These are phyloP conservation scores for Vicia sativa DNA, from an alignment of 306 rosid genomes.

Conservation along the genomic window DNA sequence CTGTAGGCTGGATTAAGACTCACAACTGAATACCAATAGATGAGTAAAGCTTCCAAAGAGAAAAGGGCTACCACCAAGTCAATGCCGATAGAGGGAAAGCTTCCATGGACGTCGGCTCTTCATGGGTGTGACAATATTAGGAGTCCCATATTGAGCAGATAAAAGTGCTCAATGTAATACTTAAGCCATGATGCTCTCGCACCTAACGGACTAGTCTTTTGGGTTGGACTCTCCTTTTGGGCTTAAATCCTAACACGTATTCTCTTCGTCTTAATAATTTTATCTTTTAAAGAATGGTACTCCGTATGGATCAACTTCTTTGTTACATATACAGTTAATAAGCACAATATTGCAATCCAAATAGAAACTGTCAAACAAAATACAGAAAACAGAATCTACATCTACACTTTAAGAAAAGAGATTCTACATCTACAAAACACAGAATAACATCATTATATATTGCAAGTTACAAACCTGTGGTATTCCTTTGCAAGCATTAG, in stretches of 20 bases:
- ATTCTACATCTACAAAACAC: slow-evolving; percentile 19
- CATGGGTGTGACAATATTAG: neutral
- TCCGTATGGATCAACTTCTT: slow-evolving; percentile 1
- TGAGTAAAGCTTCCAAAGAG: neutral
- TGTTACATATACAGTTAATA: slow-evolving; percentile 18
- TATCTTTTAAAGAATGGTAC: neutral
- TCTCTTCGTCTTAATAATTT: slow-evolving; percentile 17
- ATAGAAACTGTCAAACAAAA: slow-evolving; percentile 26
- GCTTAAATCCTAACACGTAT: neutral
- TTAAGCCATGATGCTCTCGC: neutral
- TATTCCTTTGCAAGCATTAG: slow-evolving; percentile 98
- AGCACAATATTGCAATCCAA: slow-evolving; percentile 20
- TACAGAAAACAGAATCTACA: slow-evolving; percentile 18
- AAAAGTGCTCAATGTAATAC: neutral
- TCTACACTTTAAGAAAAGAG: slow-evolving; percentile 17
- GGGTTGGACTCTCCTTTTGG: neutral
- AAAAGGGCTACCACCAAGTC: neutral
- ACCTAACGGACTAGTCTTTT: neutral
- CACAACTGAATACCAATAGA: too few species aligned
- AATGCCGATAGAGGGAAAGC: neutral
- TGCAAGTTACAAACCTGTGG: slow-evolving; percentile 62
- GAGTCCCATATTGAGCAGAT: neutral
- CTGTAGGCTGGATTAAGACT: too few species aligned
- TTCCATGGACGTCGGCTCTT: neutral
- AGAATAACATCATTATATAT: slow-evolving; percentile 29